These are phyloP conservation scores for Purshia tridentata DNA, from an alignment of 306 rosid species.

Conservation along the genomic window DNA sequence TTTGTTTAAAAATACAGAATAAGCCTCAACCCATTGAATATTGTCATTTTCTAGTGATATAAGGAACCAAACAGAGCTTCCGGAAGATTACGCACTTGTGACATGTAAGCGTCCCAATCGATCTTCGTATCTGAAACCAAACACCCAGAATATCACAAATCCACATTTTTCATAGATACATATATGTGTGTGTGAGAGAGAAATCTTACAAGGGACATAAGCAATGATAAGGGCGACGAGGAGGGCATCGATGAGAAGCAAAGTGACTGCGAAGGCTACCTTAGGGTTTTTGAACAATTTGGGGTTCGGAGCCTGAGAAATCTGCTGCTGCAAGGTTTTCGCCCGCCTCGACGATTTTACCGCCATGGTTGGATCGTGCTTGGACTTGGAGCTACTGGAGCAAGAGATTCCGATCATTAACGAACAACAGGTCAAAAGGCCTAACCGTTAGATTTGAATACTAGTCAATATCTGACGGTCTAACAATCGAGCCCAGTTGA, in stretches of 20 bases:
- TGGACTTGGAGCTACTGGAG: constrained; percentile 7
- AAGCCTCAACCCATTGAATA: not conserved
- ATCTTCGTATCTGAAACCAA: constrained; percentile 79
- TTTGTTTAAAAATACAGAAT: not conserved
- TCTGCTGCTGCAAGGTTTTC: constrained; percentile 25
- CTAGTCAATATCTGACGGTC: not conserved
- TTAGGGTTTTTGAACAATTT: constrained; percentile 32
- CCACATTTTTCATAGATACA: not conserved
- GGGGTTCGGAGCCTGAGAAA: not conserved
- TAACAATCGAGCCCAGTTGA: not conserved
- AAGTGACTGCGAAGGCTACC: constrained; percentile 42
- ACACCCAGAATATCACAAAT: constrained; percentile 2
- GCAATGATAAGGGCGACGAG: constrained; percentile 64
- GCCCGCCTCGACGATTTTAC: constrained; percentile 44
- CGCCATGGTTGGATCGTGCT: constrained; percentile 45
- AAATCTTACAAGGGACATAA: constrained; percentile 68
- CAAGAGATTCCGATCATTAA: not conserved
- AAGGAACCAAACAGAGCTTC: not conserved
- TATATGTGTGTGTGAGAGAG: not conserved
- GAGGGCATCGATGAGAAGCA: constrained; percentile 58
- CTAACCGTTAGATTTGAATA: not conserved
- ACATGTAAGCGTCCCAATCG: constrained; percentile 99
- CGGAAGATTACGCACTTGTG: constrained; percentile 47
- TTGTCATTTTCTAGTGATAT: not conserved
- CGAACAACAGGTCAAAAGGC: not conserved